Base-by-base conservation (phyloP, 768 basidiomycete genomes). In the Mycena haematopus region DNA sequence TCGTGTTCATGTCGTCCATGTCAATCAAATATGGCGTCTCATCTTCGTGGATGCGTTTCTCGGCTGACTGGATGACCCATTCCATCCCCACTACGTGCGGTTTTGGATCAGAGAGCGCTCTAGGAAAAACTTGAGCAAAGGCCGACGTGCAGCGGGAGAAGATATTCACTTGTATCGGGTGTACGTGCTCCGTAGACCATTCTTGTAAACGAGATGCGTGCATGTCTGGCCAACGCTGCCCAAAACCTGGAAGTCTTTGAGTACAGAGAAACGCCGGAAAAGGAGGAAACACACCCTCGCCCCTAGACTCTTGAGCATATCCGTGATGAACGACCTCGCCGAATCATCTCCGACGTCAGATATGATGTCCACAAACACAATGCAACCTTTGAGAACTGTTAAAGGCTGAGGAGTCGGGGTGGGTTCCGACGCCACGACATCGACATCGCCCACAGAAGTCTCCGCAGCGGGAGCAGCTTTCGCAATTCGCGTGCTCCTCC, bases 21-120 rank as follows among this genome's bases (percentile, higher is more conserved):
- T 92, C 86, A 54, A 94, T 81, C 33, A 87, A 75, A 70, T 86
- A 91, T 46, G 77, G 81, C 4, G 77, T 73, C 71, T 93, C 93
- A 24, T 89, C 91, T 3, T 90, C 84, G 47, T 75, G 83, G 40
- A 73, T 73, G 47, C 82, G 80, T 65, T 87, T 84, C 68, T 95
- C 93, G 2, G 84, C 89, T 66, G 93, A 96, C 70, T 92, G 88
- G 2, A 95, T 91, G 6, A 96, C 90, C 94, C 94, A 95, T 19
- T 86, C 89, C 67, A 95, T 92, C 9, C 92, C 91, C 17, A 96
- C 90, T 17, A 93, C 87, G 25, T 77, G 66, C 0, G 94, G 94
- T 69, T 88, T 70, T 73, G 84, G 91, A 42, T 92, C 88, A 47
- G 85, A 78, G 24, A 92, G 76, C 51, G 86, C 71, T 47, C 52